Base-by-base conservation (phyloP, 257 asterid genomes). In the Jacaranda mimosifolia region DNA sequence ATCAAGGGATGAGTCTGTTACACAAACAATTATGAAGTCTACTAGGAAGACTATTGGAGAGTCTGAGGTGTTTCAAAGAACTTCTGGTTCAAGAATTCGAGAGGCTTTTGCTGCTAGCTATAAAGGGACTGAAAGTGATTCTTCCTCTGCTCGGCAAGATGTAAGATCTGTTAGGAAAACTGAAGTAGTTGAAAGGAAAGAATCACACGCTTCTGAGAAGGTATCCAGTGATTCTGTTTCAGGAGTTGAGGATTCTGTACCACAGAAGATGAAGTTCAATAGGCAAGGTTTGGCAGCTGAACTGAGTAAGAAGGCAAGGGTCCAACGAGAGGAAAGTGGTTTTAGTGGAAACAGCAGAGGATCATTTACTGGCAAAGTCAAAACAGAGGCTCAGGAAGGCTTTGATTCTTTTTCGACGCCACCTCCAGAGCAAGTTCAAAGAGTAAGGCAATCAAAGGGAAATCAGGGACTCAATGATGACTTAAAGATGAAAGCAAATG, bases 381-480 rank as follows among this genome's bases (percentile, higher is more conserved):
- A 63, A 49, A 48, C 79, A 63, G 88, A 81, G 62, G 64, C 72
- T 79, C 82, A 58, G 63, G 83, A 77, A 36, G 75, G 80, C 56
- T 76, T 57, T 68, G 77, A 72, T 78, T 84, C 88, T 73, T 79
- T 83, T 49, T 83, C 81, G 42, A 79, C 87, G 7, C 85, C 90
- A 13, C 84, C 87, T 79, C 80, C 87, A 12, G 86, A 85, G 26
- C 89, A 76, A 64, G 70, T 76, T 60, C 95, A 81, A 58, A 88
- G 85, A 84, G 80, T 5, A 76, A 84, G 87, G 42, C 89, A 79
- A 70, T 46, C 91, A 58, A 91, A 89, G 84, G 94, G 90, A 71
- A 91, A 87, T 75, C 92, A 85, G 73, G 94, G 88, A 48, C 87
- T 83, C 55, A 89, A 91, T 63, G 88, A 88, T 87, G 96, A 90